A percentile compares a stretch with the other conserved stretches of the same genome.
phyloP scores from a whole-genome alignment of 2,329 filamentous ascomycete genomes.

The Xylariaceae sp. region DNA sequence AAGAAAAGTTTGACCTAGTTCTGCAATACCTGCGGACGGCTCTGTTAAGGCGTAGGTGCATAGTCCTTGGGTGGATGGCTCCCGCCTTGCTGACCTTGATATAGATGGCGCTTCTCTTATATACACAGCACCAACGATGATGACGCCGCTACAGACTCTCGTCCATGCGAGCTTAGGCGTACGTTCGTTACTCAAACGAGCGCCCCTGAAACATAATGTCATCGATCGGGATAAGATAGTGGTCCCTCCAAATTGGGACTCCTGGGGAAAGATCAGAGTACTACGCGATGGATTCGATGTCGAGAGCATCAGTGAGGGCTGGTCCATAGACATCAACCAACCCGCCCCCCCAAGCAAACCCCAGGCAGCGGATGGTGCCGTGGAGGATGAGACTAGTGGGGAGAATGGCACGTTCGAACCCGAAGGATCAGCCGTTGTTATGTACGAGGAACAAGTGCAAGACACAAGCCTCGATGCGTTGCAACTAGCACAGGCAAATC shows the following conservation, averaged over 20 bases:
- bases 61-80: not conserved
- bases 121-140: conserved; percentile 73
- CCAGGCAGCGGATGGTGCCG: conserved; percentile 24
- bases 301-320: conserved; percentile 77
- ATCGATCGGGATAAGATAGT: conserved; percentile 93
- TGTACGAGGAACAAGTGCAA: conserved; percentile 75
- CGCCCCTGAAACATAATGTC: conserved; percentile 81
- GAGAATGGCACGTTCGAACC: conserved; percentile 36
- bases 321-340: conserved; percentile 77
- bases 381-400: conserved; percentile 29
- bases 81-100: not conserved
- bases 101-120: conserved; percentile 78
- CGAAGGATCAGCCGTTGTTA: conserved; percentile 61
- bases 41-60: conserved; percentile 69
- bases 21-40: conserved; percentile 89
- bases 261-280: conserved; percentile 94
- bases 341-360: conserved; percentile 38
- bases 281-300: conserved; percentile 89
- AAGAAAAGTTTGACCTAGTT: conserved; percentile 94
- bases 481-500: conserved; percentile 48
- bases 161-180: conserved; percentile 84
- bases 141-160: conserved; percentile 72
- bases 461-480: conserved; percentile 65
- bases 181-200: conserved; percentile 73
- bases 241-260: conserved; percentile 96